Evolutionary conservation across 176 grass and related monocot genomes (phyloP), one percentile per base, ranked within the genome.

Genomic region (Phoenix roebelenii): DNA sequence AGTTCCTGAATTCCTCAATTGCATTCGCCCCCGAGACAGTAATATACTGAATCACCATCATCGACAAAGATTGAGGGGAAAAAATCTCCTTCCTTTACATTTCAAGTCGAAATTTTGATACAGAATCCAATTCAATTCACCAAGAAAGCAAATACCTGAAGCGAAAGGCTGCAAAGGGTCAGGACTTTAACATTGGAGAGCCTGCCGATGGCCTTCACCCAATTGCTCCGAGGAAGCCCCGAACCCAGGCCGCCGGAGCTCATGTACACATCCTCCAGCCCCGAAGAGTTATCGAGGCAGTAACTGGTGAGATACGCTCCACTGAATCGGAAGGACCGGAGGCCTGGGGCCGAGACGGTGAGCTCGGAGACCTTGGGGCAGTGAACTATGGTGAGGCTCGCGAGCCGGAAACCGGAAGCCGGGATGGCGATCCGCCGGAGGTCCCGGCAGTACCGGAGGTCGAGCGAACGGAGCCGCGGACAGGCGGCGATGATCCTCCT

Each of bases 101-200:
- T 70, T 62, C 25, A 5, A 26, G 5, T 16, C 32, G 52, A 15
- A 25, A 14, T 50, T 1, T 50, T 23, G 3, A 63, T 49, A 18
- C 49, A 18, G 16, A 44, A 23, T 23, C 24, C 50, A 28, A 20
- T 15, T 66, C 3, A 39, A 17, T 20, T 22, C 18, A 29, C 51
- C n/a, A 56, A 54, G 52, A 56, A 4, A 51, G 23, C 16, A 15
- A 28, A 35, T 67, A 90, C 91, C 83, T 95, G 91, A 62, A 95
- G 91, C 4, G 82, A 77, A 71, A 89, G 85, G 77, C 83, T 90
- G 76, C 86, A 95, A 30, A 95, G 75, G 6, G 86, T 95, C 50
- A 90, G 77, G 5, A 76, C 75, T 3, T 72, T 87, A 51, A 95
- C 77, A 72, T 87, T 84, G 0, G 77, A 77, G 2, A 90, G 77